Base-by-base conservation (phyloP, 2,329 filamentous ascomycete genomes). In the Fusarium beomiforme region DNA sequence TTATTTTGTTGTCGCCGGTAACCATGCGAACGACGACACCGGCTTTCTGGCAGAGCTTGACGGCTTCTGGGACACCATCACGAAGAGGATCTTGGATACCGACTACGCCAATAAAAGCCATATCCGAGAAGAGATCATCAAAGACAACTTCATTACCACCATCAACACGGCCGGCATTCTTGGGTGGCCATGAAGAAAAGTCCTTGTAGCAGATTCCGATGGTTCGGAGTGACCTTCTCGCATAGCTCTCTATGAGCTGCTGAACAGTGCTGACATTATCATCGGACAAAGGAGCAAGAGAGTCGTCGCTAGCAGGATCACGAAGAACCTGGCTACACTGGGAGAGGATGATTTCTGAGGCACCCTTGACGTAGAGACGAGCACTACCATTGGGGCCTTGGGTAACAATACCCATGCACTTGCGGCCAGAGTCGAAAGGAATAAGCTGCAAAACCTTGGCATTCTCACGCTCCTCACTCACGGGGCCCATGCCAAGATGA, bases 21-120 rank as follows among this genome's bases (percentile, higher is more conserved):
- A 95, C 93, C 93, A 95, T 95, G 76, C 93, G 91, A 21, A 95
- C 92, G 67, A 91, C 88, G 14, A 95, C 92, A 65, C 93, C 93
- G 8, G 93, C 93, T 60, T 87, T 86, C 78, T 95, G 92, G 77
- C 93, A 95, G 63, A 90, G 86, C 64, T 84, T 84, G 31, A 95
- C 92, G 14, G 93, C 92, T 55, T 93, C 89, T 3, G 85, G 85
- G n/a, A 95, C 93, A 67, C 92, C 92, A 0, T 88, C 86, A 67
- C 93, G 91, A 16, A 95, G 86, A 46, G 93, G 93, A 79, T 95
- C 93, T 78, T 95, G 93, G 68, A 95, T 95, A 75, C 93, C 93
- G 54, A 94, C 91, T 75, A 95, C 85, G 33, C 89, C 88, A 41
- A 94, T 77, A 68, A 93, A 89, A 17, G 84, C 83, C 91, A 93